Evolutionary conservation across 2,329 filamentous ascomycete genomes (phyloP), one percentile per base, ranked within the genome.

Genomic region (Ophiostoma sp.): DNA sequence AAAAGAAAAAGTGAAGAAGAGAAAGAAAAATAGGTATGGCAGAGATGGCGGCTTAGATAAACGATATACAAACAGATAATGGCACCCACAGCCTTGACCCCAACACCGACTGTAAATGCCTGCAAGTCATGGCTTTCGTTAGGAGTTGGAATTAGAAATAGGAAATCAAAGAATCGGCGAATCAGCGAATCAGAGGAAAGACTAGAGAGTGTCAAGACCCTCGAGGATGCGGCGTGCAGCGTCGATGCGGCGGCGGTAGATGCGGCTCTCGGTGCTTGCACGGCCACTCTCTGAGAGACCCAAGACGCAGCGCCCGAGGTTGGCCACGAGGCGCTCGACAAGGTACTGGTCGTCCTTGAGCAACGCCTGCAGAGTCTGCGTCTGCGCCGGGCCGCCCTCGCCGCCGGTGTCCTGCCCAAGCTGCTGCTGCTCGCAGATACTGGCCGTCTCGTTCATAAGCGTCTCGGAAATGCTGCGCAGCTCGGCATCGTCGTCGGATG

Each of bases 161-260:
- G 52, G 10, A 67, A 67, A 17, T 41, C 27, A 15, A 39, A 68
- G 33, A 5, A 64, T 60, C 11, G 27, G 7, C 13, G 15, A 41
- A 65, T 20, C 33, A 48, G 31, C 54, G n/a, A 48, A 39, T 52
- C 11, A 23, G 3, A 17, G 17, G 35, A 48, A 48, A 41, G 33
- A 7, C 64, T 67, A 75, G 2, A 72, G 70, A 1, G 71, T 48
- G 36, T 89, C 84, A 71, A 88, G 80, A 5, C 91, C 92, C 74
- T 94, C 91, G 39, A 96, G 81, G 3, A 92, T 85, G 68, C 86
- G 84, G 72, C 89, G 87, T 5, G 93, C 93, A 68, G 88, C 86
- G 74, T 96, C 92, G 68, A 97, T 84, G 74, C 90, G 84, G 73
- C 90, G 83, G 72, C 92, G 83, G 78, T 91, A 88, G 71, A 89